Base-by-base conservation (phyloP, 1,284 basidiomycete genomes). In the Peniophora sp. region DNA sequence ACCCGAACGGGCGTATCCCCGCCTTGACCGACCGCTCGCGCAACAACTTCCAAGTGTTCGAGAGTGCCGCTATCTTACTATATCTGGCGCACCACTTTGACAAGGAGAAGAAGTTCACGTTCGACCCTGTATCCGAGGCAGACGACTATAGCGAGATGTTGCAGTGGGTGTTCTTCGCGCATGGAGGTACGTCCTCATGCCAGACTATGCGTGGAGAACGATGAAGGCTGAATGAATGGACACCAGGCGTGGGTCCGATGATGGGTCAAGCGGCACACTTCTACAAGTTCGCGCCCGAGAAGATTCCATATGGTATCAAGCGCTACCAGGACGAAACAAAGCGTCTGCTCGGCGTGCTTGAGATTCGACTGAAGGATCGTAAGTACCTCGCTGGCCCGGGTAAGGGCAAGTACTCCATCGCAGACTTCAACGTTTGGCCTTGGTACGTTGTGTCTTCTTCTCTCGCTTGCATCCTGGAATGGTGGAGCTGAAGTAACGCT, bases 141-240 rank as follows among this genome's bases (percentile, higher is more conserved):
- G 59, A 68, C 50, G 62, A 67, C 22, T 53, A 75, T 58, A 81
- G 78, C 60, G 76, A 83, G 63, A 73, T 80, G 63, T 61, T 87
- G 17, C 85, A 87, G 60, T 92, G 89, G 89, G 82, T 91, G 45
- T 88, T 90, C 69, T 92, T 87, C 57, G 73, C 77, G 36, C n/a
- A 17, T n/a, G 14, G 44, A 20, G n/a, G n/a, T 23, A 22, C n/a
- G 20, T 23, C 16, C 45, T 32, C 14, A 20, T 22, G n/a, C 44
- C 9, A 20, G 14, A 16, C 19, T 20, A 24, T 22, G 3, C 8
- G 44, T 16, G 23, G 3, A 22, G n/a, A n/a, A n/a, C n/a, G n/a
- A n/a, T n/a, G n/a, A n/a, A n/a, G n/a, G n/a, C 44, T 45, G 20
- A 45, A 6, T 9, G n/a, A 14, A 23, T 27, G 23, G 16, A 27